Conservation (phyloP, 2,329 filamentous ascomycete species). For the Neofusicoccum kwambonambiense region DNA sequence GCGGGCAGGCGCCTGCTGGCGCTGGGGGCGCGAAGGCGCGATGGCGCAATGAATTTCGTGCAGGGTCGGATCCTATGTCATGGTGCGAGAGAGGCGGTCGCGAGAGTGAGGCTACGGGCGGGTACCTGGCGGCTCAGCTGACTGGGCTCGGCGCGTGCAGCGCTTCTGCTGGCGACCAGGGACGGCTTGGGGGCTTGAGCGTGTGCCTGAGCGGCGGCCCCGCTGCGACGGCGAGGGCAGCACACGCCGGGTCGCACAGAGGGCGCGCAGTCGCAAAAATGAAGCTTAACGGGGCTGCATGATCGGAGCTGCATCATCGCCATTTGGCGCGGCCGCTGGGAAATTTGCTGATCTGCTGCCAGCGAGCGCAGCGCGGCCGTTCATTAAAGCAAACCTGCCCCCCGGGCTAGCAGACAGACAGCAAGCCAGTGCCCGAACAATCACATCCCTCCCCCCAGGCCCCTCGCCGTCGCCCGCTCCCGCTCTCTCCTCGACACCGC, state of each 20-base stretch:
- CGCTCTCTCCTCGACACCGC: conserved; percentile 12
- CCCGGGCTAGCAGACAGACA: conserved; percentile 1
- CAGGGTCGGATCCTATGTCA: conserved; percentile 9
- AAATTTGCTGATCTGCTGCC: conserved; percentile 20
- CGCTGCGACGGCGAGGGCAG: conserved; percentile 13
- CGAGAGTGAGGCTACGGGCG: not conserved
- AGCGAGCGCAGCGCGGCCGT: conserved; percentile 6
- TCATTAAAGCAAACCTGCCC: conserved; percentile 19
- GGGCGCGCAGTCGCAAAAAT: conserved; percentile 15
- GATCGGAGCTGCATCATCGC: conserved; percentile 17
- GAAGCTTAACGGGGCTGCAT: conserved; percentile 17
- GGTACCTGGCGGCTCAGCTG: conserved; percentile 12
- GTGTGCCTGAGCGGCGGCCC: conserved; percentile 4
- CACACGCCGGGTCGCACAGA: conserved; percentile 13
- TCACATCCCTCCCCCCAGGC: conserved; percentile 13
- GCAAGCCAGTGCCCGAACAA: conserved; percentile 14
- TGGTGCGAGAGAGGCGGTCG: not conserved
- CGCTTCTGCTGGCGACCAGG: not conserved
- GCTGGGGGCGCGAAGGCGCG: not conserved
- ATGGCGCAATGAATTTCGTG: conserved; percentile 2
- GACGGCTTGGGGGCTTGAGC: not conserved
- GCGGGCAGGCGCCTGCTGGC: not conserved
- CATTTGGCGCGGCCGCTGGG: conserved; percentile 14
- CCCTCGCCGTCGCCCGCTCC: conserved; percentile 3
- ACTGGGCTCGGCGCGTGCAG: conserved; percentile 1